Evolutionary conservation across 2,329 filamentous ascomycete genomes (phyloP).

Genomic region (Huntiella abstrusa): DNA sequence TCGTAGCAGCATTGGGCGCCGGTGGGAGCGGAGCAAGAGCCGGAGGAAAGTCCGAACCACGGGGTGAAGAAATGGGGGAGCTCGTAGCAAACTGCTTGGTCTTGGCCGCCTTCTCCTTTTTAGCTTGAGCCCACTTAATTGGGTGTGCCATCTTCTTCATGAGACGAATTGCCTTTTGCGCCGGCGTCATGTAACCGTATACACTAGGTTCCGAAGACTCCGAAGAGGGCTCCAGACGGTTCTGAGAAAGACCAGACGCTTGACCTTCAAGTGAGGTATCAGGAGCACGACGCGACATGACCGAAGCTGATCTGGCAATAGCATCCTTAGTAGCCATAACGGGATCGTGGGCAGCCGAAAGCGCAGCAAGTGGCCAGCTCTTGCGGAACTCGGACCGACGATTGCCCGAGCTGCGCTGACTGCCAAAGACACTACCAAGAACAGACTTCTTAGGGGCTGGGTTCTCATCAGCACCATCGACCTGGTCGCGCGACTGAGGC

Average conservation of each 20-base stretch:
- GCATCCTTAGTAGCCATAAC: constrained; percentile 2
- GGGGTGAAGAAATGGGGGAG: too few species aligned
- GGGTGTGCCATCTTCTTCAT: constrained; percentile 10
- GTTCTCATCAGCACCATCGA: background rate
- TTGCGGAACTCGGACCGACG: constrained; percentile 10
- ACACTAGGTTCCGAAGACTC: constrained; percentile 9
- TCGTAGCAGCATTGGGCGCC: background rate
- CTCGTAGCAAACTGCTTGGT: background rate
- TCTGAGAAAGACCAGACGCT: constrained; percentile 8
- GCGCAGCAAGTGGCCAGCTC: constrained; percentile 8
- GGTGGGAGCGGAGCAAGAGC: background rate
- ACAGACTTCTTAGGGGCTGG: constrained; percentile 8
- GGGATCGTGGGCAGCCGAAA: background rate
- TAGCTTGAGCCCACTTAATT: constrained; percentile 8
- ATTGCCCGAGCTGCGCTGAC: too few species aligned
- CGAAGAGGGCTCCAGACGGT: constrained; percentile 9
- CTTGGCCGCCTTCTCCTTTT: constrained; percentile 9
- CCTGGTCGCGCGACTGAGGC: constrained; percentile 3
- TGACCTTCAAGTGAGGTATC: constrained; percentile 9
- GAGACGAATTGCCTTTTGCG: constrained; percentile 10
- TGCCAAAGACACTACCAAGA: constrained; percentile 6
- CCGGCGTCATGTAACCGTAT: constrained; percentile 11
- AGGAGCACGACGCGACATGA: constrained; percentile 3
- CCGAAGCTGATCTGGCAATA: constrained; percentile 1
- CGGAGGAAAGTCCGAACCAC: too few species aligned